Percentiles rank a stretch among this genome's conserved stretches.
These are phyloP conservation scores for Debaryomyces sp. DNA, from an alignment of 1,139 yeast species.

Conservation along the genomic window DNA sequence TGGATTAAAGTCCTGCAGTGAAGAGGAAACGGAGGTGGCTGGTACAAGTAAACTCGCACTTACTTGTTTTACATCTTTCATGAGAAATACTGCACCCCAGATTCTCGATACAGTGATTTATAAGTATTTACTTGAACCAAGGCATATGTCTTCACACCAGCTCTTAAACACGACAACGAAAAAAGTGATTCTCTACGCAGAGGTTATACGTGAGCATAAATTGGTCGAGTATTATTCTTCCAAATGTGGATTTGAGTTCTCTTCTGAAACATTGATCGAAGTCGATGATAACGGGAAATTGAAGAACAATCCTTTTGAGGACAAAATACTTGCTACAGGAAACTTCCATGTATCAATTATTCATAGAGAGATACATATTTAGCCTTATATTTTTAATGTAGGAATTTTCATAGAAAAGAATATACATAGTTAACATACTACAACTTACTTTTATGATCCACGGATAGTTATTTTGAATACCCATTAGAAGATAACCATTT, in stretches of 20 bases:
- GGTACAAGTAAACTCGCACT: slow-evolving; percentile 34
- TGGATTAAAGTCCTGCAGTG: slow-evolving; percentile 38
- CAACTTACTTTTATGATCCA: slow-evolving; percentile 4
- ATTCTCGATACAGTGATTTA: slow-evolving; percentile 32
- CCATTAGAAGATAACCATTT: slow-evolving; percentile 56
- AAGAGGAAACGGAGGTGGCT: neutral
- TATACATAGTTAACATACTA: neutral
- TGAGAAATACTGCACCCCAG: slow-evolving; percentile 41
- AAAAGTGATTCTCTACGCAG: slow-evolving; percentile 32
- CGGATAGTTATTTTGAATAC: slow-evolving; percentile 27
- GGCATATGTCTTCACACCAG: neutral
- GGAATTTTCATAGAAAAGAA: neutral
- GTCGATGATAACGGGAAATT: slow-evolving; percentile 14
- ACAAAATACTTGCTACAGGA: slow-evolving; percentile 29
- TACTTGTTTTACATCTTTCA: slow-evolving; percentile 57
- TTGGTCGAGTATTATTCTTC: slow-evolving; percentile 47
- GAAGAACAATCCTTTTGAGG: slow-evolving; percentile 27
- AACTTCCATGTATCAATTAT: slow-evolving; percentile 40
- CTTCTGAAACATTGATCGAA: slow-evolving; percentile 22
- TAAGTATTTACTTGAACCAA: slow-evolving; percentile 15
- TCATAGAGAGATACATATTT: slow-evolving; percentile 18
- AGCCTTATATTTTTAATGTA: neutral
- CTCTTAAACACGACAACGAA: slow-evolving; percentile 3
- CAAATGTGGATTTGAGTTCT: slow-evolving; percentile 40
- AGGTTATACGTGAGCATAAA: slow-evolving; percentile 54